Percentiles rank a stretch among this genome's conserved stretches.
Evolutionary conservation across 108 stramenopile genomes (phyloP).

Genomic region (Nannochloropsis salina): DNA sequence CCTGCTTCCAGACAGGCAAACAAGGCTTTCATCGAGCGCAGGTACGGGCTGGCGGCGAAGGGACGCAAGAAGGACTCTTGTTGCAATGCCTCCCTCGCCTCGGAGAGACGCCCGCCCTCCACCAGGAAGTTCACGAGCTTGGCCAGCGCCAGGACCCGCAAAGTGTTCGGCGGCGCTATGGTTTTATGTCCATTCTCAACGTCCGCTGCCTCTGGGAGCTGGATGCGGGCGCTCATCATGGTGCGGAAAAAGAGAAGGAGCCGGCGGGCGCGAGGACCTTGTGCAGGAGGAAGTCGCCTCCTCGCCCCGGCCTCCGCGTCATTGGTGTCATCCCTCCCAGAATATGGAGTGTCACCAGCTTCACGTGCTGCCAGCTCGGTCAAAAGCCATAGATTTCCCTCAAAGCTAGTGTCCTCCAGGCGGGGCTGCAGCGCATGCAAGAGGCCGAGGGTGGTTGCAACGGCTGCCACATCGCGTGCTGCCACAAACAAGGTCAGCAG

Average conservation of each 20-base stretch:
- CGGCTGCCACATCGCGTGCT: not conserved
- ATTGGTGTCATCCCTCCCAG: not conserved
- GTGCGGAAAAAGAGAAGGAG: not conserved
- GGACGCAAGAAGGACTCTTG: not conserved
- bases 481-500: not conserved
- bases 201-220: slow-evolving; percentile 6
- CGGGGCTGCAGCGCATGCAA: not conserved
- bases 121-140: not conserved
- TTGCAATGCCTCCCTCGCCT: not conserved
- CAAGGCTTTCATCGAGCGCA: not conserved
- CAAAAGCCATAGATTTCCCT: not conserved
- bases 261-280: not conserved
- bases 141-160: not conserved
- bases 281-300: too few species aligned
- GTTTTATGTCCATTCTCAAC: not conserved
- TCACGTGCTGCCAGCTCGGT: not conserved
- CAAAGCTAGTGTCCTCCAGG: not conserved
- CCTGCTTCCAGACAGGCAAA: not conserved
- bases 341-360: not conserved
- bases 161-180: not conserved
- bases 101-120: not conserved
- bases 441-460: not conserved
- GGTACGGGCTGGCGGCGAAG: not conserved
- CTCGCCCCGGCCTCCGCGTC: not conserved
- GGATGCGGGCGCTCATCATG: not conserved